A percentile compares a stretch with the other conserved stretches of the same genome.
These are phyloP conservation scores for Immersiporthe knoxdaviesiana DNA, from an alignment of 2,329 filamentous ascomycete species.

Conservation along the genomic window DNA sequence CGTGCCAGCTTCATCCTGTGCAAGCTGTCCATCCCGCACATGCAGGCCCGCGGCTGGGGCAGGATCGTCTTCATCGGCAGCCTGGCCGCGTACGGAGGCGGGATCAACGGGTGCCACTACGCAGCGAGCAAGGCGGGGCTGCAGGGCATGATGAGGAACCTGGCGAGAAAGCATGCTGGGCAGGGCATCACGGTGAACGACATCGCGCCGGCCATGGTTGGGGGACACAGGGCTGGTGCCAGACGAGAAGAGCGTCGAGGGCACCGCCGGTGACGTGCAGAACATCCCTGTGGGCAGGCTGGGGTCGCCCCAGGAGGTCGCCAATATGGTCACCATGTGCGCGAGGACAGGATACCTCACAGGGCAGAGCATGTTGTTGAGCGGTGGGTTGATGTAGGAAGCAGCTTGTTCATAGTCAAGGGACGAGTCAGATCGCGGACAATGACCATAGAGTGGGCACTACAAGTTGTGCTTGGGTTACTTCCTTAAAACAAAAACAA, in stretches of 20 bases:
- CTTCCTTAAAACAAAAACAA: neutral
- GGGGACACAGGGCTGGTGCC: slow-evolving; percentile 66
- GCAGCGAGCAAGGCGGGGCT: slow-evolving; percentile 66
- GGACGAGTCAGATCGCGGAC: too few species aligned
- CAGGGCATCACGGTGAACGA: slow-evolving; percentile 69
- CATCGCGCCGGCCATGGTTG: slow-evolving; percentile 71
- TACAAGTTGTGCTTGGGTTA: too few species aligned
- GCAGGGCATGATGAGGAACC: slow-evolving; percentile 67
- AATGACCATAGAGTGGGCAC: too few species aligned
- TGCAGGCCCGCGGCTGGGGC: slow-evolving; percentile 64
- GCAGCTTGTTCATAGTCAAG: too few species aligned
- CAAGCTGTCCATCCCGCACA: slow-evolving; percentile 62
- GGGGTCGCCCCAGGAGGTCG: slow-evolving; percentile 61
- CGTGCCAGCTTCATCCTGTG: slow-evolving; percentile 64
- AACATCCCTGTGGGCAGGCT: slow-evolving; percentile 63
- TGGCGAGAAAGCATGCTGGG: slow-evolving; percentile 61
- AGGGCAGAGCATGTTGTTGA: slow-evolving; percentile 57
- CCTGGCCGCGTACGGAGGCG: slow-evolving; percentile 65
- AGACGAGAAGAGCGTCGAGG: slow-evolving; percentile 52
- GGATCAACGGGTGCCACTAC: slow-evolving; percentile 65
- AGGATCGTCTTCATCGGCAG: slow-evolving; percentile 67
- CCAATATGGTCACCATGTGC: slow-evolving; percentile 64
- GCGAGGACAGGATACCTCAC: slow-evolving; percentile 64
- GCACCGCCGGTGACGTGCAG: slow-evolving; percentile 60
- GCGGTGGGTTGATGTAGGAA: slow-evolving; percentile 52